Base-by-base conservation (phyloP, 2,329 filamentous ascomycete species). In the Arachnomyces sp. region DNA sequence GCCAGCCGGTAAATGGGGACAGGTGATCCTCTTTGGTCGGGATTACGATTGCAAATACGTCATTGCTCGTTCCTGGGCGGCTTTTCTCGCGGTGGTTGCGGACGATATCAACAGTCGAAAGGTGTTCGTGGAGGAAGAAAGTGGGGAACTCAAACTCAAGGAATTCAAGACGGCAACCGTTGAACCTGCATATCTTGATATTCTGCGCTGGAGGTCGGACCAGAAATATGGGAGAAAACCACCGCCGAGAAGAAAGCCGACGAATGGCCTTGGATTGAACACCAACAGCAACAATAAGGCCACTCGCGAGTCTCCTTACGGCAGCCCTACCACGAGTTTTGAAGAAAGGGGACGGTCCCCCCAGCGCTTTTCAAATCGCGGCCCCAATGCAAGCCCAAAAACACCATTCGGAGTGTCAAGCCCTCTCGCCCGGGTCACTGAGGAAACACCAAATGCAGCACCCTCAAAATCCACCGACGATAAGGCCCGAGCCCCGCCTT, bases 41-140 rank as follows among this genome's bases (percentile, higher is more conserved):
- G 92, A 98, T 67, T 98, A 95, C 65, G 92, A 98, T 60, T 95
- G 86, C 65, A 98, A 98, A 69, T 98, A 95, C 59, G 92, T 98
- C 5, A 77, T 98, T 42, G 86, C 92, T 21, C 80, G 86, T 45
- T 96, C 90, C 1, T 98, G 92, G 92, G 78, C 81, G 12, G 77
- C 83, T 7, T 89, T 98, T 58, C 67, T 98, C 14, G 88, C 88
- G 37, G 77, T 81, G 25, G 77, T 95, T 5, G 88, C 92, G 21
- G 92, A 98, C 56, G 92, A 98, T 57, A 71, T 98, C 54, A 80
- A 77, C 67, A 92, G 86, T 51, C 85, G 86, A 48, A 93, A 95
- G 63, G 89, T 87, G 72, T 85, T 80, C 54, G 84, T 98, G 39
- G 89, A 96, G 49, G 92, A 98, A 55, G 92, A 98, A 12, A 86